Base-by-base conservation (phyloP, 495 filamentous ascomycete genomes). In the Lophiotrema nucula region DNA sequence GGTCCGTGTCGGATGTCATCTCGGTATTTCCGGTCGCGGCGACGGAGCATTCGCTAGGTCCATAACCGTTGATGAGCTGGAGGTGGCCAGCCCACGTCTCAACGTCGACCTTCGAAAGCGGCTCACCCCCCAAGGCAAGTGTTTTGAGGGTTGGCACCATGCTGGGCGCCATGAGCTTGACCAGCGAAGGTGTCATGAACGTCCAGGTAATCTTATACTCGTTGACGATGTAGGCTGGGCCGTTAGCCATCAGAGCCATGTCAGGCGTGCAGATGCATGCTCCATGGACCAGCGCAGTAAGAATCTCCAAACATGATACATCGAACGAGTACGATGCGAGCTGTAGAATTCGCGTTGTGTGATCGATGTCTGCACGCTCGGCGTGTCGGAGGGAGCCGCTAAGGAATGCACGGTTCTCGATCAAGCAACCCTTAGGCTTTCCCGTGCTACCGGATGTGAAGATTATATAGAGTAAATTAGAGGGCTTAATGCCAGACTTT, bases 211-310 rank as follows among this genome's bases (percentile, higher is more conserved):
- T 78, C 18, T 74, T 62, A 58, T 80, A 67, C 1, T 73, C 73
- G 31, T 71, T 70, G 11, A 82, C 80, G 10, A 75, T 72, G 42
- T 72, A 72, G 8, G 74, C 68, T 11, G 80, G 64, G 62, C 80
- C 73, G 38, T 77, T 77, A 13, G 78, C 64, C 10, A 81, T 71
- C 18, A 82, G 77, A 12, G 83, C 72, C 43, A 83, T 78, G 64
- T 73, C 77, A 1, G 82, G 83, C 23, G 86, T 74, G 66, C 85
- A 88, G 5, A 86, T 72, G 53, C 76, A 81, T 24, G 76, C 83
- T 16, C 85, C 85, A 16, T 73, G 47, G 43, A 79, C 78, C 11
- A 82, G 59, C 5, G 79, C 72, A 10, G 73, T 77, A 12, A 81
- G 64, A 11, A 77, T 76, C 53, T 83, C 79, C 68, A 78, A 62